Evolutionary conservation across 768 basidiomycete species (phyloP).

Genomic region (Tricholoma bakamatsutake): DNA sequence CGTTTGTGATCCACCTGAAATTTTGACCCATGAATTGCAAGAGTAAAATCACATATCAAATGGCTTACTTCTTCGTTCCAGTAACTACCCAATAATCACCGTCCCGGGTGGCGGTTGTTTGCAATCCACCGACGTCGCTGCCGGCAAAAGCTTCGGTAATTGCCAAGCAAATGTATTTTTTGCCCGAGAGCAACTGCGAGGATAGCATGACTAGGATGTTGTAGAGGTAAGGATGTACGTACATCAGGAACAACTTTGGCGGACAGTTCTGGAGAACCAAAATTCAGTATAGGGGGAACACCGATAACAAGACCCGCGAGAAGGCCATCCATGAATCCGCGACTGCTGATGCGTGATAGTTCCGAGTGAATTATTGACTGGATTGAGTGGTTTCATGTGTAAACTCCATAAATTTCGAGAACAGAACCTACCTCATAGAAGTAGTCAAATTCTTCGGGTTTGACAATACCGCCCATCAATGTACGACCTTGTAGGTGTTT

Average conservation of each 20-base stretch:
- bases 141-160: constrained; percentile 94
- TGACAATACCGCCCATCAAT: constrained; percentile 70
- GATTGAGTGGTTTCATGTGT: background rate
- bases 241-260: constrained; percentile 68
- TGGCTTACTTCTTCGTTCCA: constrained; percentile 82
- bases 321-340: constrained; percentile 85
- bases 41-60: background rate
- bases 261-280: constrained; percentile 69
- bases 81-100: constrained; percentile 85
- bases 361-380: constrained; percentile 80
- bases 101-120: constrained; percentile 80
- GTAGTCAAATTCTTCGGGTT: constrained; percentile 86
- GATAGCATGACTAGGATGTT: background rate
- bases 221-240: constrained; percentile 5
- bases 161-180: constrained; percentile 84
- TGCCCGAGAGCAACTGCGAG: constrained; percentile 48
- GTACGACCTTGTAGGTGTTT: constrained; percentile 78
- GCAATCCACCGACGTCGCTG: constrained; percentile 78
- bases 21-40: background rate
- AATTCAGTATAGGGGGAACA: constrained; percentile 88
- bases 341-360: constrained; percentile 74
- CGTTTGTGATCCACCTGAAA: constrained; percentile 83
- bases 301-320: constrained; percentile 80
- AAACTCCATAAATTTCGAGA: background rate
- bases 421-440: constrained; percentile 72